These are phyloP conservation scores for Dovyalis caffra DNA, from an alignment of 345 rosid species.

Conservation along the genomic window DNA sequence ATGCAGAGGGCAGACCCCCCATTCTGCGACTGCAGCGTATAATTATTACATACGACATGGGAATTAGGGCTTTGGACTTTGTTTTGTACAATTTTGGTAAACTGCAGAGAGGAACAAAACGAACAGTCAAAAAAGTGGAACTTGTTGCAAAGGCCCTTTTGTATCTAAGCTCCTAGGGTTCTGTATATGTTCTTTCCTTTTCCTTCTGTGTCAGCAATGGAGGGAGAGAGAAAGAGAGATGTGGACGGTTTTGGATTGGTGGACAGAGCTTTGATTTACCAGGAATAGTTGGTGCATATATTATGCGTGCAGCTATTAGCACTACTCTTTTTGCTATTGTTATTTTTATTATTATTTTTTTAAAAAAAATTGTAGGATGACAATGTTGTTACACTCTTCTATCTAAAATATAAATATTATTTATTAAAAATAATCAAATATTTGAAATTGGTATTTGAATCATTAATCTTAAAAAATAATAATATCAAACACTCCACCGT, in stretches of 20 bases:
- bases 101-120: conserved; percentile 25
- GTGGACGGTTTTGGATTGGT: conserved; percentile 8
- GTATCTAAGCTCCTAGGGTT: conserved; percentile 33
- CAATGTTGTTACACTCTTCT: too few species aligned
- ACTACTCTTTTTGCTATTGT: too few species aligned
- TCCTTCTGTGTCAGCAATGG: conserved; percentile 15
- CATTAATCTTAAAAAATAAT: too few species aligned
- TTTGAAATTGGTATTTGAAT: too few species aligned
- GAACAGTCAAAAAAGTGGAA: conserved; percentile 22
- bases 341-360: too few species aligned
- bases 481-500: too few species aligned
- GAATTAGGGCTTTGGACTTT: conserved; percentile 26
- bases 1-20: conserved; percentile 22
- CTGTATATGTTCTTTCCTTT: conserved; percentile 32
- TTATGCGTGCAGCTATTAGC: too few species aligned
- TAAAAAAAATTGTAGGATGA: too few species aligned
- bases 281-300: too few species aligned
- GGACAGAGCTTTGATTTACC: conserved; percentile 1
- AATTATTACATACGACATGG: conserved; percentile 21
- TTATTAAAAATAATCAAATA: too few species aligned
- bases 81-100: conserved; percentile 13
- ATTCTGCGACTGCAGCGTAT: conserved; percentile 16
- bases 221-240: background rate
- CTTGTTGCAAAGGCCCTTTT: conserved; percentile 22
- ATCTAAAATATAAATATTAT: too few species aligned